Conservation (phyloP, 306 rosid species). For the Prunus salicina region DNA sequence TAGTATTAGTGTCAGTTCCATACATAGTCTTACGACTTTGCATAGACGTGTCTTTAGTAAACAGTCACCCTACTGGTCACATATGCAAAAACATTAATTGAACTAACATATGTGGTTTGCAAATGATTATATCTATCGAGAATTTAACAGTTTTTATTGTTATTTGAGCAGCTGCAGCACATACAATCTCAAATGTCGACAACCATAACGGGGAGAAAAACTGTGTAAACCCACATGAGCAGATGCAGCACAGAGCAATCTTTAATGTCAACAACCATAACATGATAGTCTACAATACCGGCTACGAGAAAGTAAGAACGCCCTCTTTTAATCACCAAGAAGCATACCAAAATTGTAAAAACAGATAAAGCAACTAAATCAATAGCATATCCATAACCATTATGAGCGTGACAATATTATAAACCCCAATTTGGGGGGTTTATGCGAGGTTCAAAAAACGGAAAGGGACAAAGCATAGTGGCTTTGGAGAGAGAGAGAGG, state of each 20-base stretch:
- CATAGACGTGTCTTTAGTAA: too few species aligned
- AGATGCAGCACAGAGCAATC: neutral
- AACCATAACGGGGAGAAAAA: neutral
- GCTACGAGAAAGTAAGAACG: neutral
- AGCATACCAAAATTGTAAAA: neutral
- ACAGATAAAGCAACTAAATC: neutral
- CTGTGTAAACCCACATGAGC: neutral
- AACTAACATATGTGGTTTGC: neutral
- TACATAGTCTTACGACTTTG: too few species aligned
- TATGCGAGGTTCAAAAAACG: conserved; percentile 15
- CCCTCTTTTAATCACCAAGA: neutral
- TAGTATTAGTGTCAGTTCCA: too few species aligned
- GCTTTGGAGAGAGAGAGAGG: conserved; percentile 10
- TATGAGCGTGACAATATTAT: neutral
- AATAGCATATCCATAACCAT: neutral
- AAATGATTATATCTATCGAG: neutral
- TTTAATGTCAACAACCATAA: neutral
- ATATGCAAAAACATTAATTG: too few species aligned
- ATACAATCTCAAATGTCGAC: neutral
- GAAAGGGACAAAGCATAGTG: conserved; percentile 41
- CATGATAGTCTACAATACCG: neutral
- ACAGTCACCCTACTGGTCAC: too few species aligned
- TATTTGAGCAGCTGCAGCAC: neutral
- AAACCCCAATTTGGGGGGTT: conserved; percentile 8
- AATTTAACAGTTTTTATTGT: neutral